Conservation (phyloP, 257 asterid genomes). For the Solanum bulbocastanum region DNA sequence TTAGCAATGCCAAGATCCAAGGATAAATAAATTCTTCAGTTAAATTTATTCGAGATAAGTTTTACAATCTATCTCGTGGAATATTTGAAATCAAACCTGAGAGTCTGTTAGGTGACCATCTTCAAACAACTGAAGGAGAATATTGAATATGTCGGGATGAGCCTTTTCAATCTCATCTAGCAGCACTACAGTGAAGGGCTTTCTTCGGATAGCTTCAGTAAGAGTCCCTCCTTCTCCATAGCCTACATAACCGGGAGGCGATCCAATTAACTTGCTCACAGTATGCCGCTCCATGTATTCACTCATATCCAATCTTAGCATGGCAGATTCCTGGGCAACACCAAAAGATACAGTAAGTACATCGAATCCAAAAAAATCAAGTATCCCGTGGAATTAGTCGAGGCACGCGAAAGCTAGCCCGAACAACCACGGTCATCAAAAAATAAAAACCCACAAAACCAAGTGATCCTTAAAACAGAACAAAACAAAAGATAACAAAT, state of each 20-base stretch:
- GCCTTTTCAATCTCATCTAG: slow-evolving; percentile 98
- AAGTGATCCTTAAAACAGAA: not conserved
- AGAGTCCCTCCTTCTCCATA: slow-evolving; percentile 94
- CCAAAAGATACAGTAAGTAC: not conserved
- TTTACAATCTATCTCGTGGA: not conserved
- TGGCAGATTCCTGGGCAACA: slow-evolving; percentile 62
- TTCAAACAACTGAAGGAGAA: slow-evolving; percentile 91
- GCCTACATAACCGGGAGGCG: slow-evolving; percentile 97
- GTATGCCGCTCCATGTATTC: slow-evolving; percentile 98
- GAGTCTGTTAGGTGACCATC: slow-evolving; percentile 98
- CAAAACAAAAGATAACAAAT: not conserved
- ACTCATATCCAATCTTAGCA: slow-evolving; percentile 97
- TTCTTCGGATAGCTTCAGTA: slow-evolving; percentile 90
- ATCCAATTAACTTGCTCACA: slow-evolving; percentile 96
- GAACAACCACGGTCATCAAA: not conserved
- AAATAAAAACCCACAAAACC: not conserved
- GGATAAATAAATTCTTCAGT: not conserved
- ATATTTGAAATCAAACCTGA: slow-evolving; percentile 42
- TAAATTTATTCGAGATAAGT: not conserved
- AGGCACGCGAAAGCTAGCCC: not conserved
- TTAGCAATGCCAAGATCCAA: not conserved
- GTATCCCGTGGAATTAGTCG: not conserved
- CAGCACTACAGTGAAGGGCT: slow-evolving; percentile 85
- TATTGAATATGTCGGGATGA: slow-evolving; percentile 90
- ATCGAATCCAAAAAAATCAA: not conserved